Base-by-base conservation (phyloP, 768 basidiomycete species). In the Termitomyces sp. region DNA sequence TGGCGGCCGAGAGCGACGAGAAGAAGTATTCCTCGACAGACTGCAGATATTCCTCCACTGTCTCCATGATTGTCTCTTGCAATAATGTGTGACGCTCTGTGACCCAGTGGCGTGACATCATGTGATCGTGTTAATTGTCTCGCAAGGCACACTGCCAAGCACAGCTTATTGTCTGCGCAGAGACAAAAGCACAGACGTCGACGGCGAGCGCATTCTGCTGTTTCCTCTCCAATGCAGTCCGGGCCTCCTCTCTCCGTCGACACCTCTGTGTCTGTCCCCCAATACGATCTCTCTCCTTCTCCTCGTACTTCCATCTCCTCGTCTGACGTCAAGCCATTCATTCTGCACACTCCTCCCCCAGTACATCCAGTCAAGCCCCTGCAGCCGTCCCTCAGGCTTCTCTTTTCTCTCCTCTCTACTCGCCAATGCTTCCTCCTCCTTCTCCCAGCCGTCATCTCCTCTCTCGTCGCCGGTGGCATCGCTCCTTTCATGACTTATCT, bases 401-500 rank as follows among this genome's bases (percentile, higher is more conserved):
- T 93, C 47, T 93, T 91, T 69, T 84, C 87, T 13, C 79, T 87
- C 63, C 77, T 88, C 61, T 76, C 85, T 0, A 72, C 75, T 20
- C 78, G 79, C 34, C 85, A 92, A 63, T 72, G 81, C 56, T 70
- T 86, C 47, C 57, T 79, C 12, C 74, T 87, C 61, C 76, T 92
- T 57, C 55, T 87, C 27, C 93, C 93, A 2, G 91, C 88, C 6
- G 63, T 86, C 58, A 22, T 80, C 48, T 78, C 83, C 27, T 87
- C 91, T n/a, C 54, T 88, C 48, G 73, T 80, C 44, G 78, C 86
- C 1, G 89, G 89, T 36, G 82, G 86, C 42, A 78, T 93, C 50
- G 89, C 88, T 0, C 93, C 93, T 4, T 91, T 88, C 77, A 94
- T 95, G 91, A 93, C 93, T 9, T 76, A 81, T 45, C 83, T 92